Percentiles rank a stretch among this genome's conserved stretches.
phyloP scores from a whole-genome alignment of 495 filamentous ascomycete genomes.

The Sporormia fimetaria region DNA sequence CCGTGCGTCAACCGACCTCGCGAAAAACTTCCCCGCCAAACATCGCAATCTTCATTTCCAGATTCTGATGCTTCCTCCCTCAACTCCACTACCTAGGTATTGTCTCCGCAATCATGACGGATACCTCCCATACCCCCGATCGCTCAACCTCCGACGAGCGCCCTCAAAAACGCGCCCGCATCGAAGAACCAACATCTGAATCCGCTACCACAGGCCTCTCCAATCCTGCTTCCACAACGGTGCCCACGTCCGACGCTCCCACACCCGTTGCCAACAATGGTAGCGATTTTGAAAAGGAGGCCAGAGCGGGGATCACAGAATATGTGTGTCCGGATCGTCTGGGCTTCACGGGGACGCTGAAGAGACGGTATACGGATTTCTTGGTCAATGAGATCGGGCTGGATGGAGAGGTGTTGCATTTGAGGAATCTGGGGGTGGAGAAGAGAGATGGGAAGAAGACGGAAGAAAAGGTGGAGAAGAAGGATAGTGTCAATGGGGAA shows the following conservation, averaged over 20 bases:
- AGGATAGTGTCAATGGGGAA: neutral
- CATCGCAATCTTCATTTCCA: no score
- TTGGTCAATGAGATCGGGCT: constrained; percentile 83
- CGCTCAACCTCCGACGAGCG: neutral
- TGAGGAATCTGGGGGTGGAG: constrained; percentile 40
- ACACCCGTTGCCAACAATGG: neutral
- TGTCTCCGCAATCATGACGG: neutral
- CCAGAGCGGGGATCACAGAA: constrained; percentile 28
- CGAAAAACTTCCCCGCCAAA: neutral
- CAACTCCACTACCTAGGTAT: neutral
- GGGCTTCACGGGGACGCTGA: constrained; percentile 29
- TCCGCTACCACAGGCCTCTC: neutral
- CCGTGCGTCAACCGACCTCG: neutral
- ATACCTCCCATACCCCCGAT: neutral
- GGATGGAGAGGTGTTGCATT: constrained; percentile 67
- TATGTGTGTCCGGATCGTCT: constrained; percentile 26
- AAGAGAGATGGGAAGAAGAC: constrained; percentile 11
- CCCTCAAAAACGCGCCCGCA: constrained; percentile 6
- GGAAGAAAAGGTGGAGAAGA: constrained; percentile 1
- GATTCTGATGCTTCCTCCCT: neutral
- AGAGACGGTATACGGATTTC: constrained; percentile 72
- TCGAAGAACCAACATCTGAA: neutral
- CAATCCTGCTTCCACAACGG: neutral
- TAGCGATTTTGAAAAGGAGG: constrained; percentile 17
- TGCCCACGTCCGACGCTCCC: neutral